Conservation (phyloP, 2,329 filamentous ascomycete species). For the Aspergillus proliferans region DNA sequence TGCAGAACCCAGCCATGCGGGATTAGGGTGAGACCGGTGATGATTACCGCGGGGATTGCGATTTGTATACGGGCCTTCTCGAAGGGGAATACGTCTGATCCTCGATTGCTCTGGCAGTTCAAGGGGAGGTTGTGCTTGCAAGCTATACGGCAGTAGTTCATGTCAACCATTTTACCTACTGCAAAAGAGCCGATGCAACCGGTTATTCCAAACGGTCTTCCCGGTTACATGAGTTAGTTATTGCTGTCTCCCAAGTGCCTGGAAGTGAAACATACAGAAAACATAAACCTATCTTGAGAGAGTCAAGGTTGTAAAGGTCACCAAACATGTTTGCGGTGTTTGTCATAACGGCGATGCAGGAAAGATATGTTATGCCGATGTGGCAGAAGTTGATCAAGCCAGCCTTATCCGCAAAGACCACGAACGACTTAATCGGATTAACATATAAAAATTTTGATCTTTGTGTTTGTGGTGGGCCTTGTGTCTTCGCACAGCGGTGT, state of each 20-base stretch:
- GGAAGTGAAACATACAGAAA: conserved; percentile 14
- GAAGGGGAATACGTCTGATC: conserved; percentile 41
- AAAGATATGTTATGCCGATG: conserved; percentile 27
- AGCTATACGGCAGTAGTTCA: conserved; percentile 17
- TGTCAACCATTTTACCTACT: conserved; percentile 20
- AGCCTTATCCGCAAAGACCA: conserved; percentile 36
- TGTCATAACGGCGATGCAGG: conserved; percentile 36
- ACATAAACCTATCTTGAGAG: conserved; percentile 20
- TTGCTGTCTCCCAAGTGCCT: not conserved
- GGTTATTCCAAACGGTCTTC: conserved; percentile 16
- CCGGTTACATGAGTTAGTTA: not conserved
- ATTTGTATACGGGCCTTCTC: conserved; percentile 24
- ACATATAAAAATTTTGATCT: conserved; percentile 35
- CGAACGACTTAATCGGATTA: conserved; percentile 39
- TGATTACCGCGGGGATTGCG: conserved; percentile 18
- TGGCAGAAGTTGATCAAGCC: conserved; percentile 29
- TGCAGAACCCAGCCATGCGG: conserved; percentile 29
- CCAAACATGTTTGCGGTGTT: conserved; percentile 34
- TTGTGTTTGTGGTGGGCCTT: conserved; percentile 2
- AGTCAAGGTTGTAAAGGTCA: conserved; percentile 29
- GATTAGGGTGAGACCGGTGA: conserved; percentile 20
- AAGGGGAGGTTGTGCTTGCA: conserved; percentile 8
- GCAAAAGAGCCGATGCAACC: conserved; percentile 16
- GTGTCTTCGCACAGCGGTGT: not conserved
- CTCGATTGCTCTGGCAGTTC: conserved; percentile 31